Evolutionary conservation across 176 grass and related monocot genomes (phyloP).

Genomic region (Aegilops bicornis): DNA sequence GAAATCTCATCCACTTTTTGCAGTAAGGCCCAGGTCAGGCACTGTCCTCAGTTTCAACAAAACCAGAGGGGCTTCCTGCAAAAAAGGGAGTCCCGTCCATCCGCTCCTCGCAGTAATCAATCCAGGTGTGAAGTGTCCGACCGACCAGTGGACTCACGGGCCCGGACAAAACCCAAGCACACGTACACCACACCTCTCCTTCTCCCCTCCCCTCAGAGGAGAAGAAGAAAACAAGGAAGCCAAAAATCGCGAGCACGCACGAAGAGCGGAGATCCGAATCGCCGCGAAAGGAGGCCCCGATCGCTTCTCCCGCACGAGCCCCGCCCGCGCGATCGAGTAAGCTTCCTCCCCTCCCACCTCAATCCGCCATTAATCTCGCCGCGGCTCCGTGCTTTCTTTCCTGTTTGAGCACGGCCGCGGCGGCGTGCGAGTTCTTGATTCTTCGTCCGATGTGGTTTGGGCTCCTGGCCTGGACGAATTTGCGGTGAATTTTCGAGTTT

Average conservation of each 20-base stretch:
- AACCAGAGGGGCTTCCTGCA: neutral
- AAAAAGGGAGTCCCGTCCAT: neutral
- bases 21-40: neutral
- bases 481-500: neutral
- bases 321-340: constrained; percentile 22
- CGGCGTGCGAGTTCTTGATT: constrained; percentile 19
- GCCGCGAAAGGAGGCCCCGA: constrained; percentile 16
- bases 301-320: constrained; percentile 20
- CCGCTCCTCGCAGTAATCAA: constrained; percentile 12
- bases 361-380: neutral
- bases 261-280: constrained; percentile 51
- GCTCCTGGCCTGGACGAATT: neutral
- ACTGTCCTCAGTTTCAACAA: neutral
- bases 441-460: neutral
- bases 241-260: constrained; percentile 28
- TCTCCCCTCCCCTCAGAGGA: neutral
- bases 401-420: neutral
- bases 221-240: neutral
- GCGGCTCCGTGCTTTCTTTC: neutral
- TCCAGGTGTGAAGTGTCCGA: constrained; percentile 20
- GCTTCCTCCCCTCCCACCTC: constrained; percentile 2
- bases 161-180: constrained; percentile 31
- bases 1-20: too few relatives aligned
- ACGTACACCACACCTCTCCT: constrained; percentile 18
- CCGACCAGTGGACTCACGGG: constrained; percentile 35